Evolutionary conservation across 177 flowering plant genomes (phyloP).

Genomic region (Vitis hybrid): DNA sequence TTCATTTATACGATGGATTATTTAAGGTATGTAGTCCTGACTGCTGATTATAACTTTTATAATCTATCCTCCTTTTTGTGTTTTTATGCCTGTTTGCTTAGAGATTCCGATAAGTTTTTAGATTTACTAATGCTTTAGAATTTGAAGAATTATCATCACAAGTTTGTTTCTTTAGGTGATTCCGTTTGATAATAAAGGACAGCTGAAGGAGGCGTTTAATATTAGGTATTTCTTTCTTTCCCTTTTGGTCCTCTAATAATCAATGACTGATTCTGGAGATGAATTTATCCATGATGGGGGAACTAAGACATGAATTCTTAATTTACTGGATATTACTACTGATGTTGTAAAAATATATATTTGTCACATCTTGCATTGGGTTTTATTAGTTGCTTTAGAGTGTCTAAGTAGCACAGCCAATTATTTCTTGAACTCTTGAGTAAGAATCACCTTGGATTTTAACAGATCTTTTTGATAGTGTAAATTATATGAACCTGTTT

Average conservation of each 20-base stretch:
- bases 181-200: constrained; percentile 95
- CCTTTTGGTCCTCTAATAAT: not conserved
- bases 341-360: not conserved
- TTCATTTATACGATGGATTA: constrained; percentile 94
- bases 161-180: constrained; percentile 63
- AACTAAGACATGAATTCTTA: not conserved
- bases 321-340: not conserved
- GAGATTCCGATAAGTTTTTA: not conserved
- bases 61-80: not conserved
- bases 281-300: not conserved
- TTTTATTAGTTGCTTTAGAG: not conserved
- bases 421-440: no score
- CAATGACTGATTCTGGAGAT: not conserved
- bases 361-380: not conserved
- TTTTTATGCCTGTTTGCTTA: not conserved
- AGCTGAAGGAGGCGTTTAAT: constrained; percentile 96
- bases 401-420: not conserved
- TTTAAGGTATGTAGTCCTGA: constrained; percentile 64
- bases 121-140: not conserved
- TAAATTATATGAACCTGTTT: no score
- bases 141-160: not conserved
- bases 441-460: no score
- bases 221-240: constrained; percentile 54
- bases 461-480: no score
- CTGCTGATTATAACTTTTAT: not conserved